These are phyloP conservation scores for Penicillium carneum DNA, from an alignment of 2,329 filamentous ascomycete species.

Conservation along the genomic window DNA sequence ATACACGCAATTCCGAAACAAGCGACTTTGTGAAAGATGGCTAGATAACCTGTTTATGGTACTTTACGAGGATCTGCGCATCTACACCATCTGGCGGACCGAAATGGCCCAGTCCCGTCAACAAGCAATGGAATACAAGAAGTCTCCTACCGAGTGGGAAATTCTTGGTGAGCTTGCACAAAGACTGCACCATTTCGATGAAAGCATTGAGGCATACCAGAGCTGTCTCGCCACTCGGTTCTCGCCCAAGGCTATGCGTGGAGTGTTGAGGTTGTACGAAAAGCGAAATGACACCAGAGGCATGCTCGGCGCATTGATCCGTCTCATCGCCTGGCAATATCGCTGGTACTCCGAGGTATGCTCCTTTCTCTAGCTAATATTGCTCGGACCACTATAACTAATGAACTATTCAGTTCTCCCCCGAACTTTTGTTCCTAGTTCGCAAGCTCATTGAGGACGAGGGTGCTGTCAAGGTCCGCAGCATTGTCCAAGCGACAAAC, in stretches of 20 bases:
- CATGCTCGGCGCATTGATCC: constrained; percentile 83
- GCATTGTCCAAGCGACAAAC: constrained; percentile 94
- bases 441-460: constrained; percentile 95
- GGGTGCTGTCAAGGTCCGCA: constrained; percentile 94
- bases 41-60: constrained; percentile 99
- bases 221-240: constrained; percentile 87
- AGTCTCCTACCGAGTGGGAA: constrained; percentile 97
- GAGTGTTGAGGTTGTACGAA: constrained; percentile 81
- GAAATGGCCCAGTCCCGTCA: constrained; percentile 95
- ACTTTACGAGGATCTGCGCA: constrained; percentile 93
- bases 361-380: constrained; percentile 1
- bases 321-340: constrained; percentile 96
- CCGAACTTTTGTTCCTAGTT: constrained; percentile 84
- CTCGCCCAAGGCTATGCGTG: constrained; percentile 88
- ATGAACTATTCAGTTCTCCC: constrained; percentile 72
- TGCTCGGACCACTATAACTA: constrained; percentile 21
- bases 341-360: constrained; percentile 94
- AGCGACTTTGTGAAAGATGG: constrained; percentile 96
- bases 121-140: constrained; percentile 94
- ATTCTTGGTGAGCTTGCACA: constrained; percentile 92
- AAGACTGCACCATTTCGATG: constrained; percentile 87
- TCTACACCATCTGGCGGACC: constrained; percentile 99
- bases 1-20: constrained; percentile 93
- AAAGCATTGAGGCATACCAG: constrained; percentile 91
- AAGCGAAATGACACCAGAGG: constrained; percentile 79